These are phyloP conservation scores for Dendrobium nobile DNA, from an alignment of 106 monocot species.

Conservation along the genomic window DNA sequence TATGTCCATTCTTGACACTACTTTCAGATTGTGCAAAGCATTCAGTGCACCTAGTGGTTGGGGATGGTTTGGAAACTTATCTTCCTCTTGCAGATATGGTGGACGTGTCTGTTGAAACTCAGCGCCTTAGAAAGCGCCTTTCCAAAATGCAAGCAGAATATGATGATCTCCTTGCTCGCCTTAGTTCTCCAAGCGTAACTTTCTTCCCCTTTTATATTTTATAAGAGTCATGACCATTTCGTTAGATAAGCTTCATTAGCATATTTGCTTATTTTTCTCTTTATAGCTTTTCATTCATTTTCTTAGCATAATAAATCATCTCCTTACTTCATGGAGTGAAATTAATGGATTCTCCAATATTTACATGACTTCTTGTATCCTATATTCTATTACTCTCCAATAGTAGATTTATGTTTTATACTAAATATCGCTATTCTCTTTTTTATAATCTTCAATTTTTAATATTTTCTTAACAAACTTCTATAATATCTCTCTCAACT, in stretches of 20 bases:
- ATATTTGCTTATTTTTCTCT: neutral
- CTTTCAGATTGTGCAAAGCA: constrained; percentile 69
- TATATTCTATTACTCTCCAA: no score
- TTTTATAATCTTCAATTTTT: no score
- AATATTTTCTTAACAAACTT: no score
- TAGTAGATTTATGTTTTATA: no score
- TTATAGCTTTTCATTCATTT: neutral
- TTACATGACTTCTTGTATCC: no score
- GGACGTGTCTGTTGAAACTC: constrained; percentile 77
- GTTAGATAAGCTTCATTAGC: neutral
- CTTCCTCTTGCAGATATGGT: constrained; percentile 94
- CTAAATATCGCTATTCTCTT: no score
- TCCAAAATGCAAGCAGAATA: constrained; percentile 93
- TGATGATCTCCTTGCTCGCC: constrained; percentile 70
- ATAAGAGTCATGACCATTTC: neutral
- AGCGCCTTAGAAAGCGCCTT: constrained; percentile 78
- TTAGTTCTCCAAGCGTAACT: constrained; percentile 64
- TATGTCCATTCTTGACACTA: neutral
- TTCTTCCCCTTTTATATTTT: neutral
- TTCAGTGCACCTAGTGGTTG: constrained; percentile 82
- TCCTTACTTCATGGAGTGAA: no score
- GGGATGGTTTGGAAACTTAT: constrained; percentile 86
- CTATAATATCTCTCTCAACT: no score
- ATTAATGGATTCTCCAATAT: no score
- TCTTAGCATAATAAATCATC: no score